Percentiles rank a stretch among this genome's conserved stretches.
These are phyloP conservation scores for Ilex paraguariensis DNA, from an alignment of 305 asterid genomes.

Conservation along the genomic window DNA sequence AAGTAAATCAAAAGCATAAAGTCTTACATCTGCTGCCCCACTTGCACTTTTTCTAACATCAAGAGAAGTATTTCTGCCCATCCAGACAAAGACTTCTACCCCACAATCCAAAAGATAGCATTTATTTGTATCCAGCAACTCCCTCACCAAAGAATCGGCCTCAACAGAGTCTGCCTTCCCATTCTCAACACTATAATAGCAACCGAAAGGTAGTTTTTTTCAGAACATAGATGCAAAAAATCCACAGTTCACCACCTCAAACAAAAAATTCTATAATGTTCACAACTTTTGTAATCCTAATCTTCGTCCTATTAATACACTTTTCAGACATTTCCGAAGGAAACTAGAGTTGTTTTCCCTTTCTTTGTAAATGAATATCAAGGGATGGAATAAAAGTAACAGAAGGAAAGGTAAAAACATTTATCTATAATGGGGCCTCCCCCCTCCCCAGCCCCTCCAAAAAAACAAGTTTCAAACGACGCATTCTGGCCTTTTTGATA, in stretches of 20 bases:
- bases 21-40: slow-evolving; percentile 72
- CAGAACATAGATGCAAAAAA: slow-evolving; percentile 16
- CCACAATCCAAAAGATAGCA: slow-evolving; percentile 91
- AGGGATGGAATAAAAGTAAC: too few relatives aligned
- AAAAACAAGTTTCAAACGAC: too few relatives aligned
- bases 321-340: too few relatives aligned
- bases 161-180: slow-evolving; percentile 71
- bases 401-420: too few relatives aligned
- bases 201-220: slow-evolving; percentile 14
- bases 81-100: slow-evolving; percentile 83
- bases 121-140: slow-evolving; percentile 63
- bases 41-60: slow-evolving; percentile 80
- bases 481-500: too few relatives aligned
- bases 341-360: too few relatives aligned
- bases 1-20: slow-evolving; percentile 19
- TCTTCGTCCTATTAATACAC: too few relatives aligned
- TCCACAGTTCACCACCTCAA: background rate
- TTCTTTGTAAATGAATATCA: too few relatives aligned
- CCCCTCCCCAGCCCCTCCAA: too few relatives aligned
- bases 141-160: slow-evolving; percentile 66
- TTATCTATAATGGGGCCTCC: too few relatives aligned
- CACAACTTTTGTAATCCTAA: too few relatives aligned
- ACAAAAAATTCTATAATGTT: too few relatives aligned
- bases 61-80: slow-evolving; percentile 82
- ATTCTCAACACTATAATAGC: slow-evolving; percentile 63